Conservation (phyloP, 1,139 yeast genomes). For the Lipomyces yarrowii region DNA sequence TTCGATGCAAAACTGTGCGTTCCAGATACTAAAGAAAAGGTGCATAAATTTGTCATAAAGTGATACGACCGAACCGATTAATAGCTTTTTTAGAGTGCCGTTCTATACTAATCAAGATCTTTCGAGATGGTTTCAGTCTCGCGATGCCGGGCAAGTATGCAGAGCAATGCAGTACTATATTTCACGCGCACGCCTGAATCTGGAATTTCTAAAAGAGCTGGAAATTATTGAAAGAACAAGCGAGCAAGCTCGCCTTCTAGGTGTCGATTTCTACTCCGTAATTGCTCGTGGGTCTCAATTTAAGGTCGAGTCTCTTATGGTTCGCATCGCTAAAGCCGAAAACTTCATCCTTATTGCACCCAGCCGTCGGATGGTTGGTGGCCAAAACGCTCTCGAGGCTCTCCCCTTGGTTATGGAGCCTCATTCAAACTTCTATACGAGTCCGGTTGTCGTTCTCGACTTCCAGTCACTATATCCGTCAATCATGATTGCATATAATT, state of each 20-base stretch:
- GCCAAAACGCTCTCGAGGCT: constrained; percentile 83
- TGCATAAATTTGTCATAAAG: not conserved
- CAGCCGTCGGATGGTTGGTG: constrained; percentile 74
- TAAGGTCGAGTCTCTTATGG: constrained; percentile 83
- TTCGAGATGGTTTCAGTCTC: constrained; percentile 52
- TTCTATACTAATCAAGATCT: constrained; percentile 56
- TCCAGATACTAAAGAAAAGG: constrained; percentile 61
- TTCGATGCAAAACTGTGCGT: constrained; percentile 75
- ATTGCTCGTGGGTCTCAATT: constrained; percentile 90
- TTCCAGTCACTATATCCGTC: constrained; percentile 95
- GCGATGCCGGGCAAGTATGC: constrained; percentile 37
- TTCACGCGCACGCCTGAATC: constrained; percentile 52
- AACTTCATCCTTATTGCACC: constrained; percentile 77
- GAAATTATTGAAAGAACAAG: constrained; percentile 72
- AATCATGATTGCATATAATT: constrained; percentile 85
- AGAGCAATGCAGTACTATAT: constrained; percentile 57
- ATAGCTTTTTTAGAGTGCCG: constrained; percentile 55
- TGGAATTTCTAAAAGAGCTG: constrained; percentile 58
- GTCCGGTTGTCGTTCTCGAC: constrained; percentile 87
- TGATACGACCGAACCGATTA: not conserved
- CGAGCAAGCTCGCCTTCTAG: constrained; percentile 84
- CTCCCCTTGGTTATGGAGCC: constrained; percentile 95
- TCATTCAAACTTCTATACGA: constrained; percentile 75
- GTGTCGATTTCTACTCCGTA: constrained; percentile 87
- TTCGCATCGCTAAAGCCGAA: constrained; percentile 74